Evolutionary conservation across 23 red algal genomes (phyloP).

Genomic region (Gracilaria gracilis): DNA sequence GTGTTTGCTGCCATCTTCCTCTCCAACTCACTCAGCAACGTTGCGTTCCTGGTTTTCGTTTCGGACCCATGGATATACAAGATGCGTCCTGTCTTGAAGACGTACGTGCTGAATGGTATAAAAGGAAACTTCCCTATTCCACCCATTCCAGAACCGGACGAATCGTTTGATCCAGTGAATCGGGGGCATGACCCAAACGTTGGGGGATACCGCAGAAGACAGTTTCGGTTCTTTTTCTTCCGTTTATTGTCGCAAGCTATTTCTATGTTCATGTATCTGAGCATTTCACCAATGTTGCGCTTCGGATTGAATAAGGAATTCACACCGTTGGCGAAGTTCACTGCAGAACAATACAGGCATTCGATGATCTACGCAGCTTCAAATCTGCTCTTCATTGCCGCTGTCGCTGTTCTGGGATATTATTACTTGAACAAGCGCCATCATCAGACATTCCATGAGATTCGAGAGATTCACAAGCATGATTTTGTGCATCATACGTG

Average conservation of each 20-base stretch:
- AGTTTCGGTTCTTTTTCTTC: constrained; percentile 85
- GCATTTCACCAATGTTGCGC: constrained; percentile 76
- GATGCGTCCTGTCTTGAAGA: constrained; percentile 72
- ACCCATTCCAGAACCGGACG: constrained; percentile 70
- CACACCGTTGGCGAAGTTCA: constrained; percentile 44
- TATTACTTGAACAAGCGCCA: constrained; percentile 63
- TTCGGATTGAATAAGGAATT: constrained; percentile 75
- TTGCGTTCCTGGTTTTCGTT: constrained; percentile 76
- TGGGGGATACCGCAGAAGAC: constrained; percentile 71
- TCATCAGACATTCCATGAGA: constrained; percentile 79
- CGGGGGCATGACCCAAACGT: constrained; percentile 76
- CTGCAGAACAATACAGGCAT: constrained; percentile 43
- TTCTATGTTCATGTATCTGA: constrained; percentile 76
- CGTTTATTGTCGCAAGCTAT: constrained; percentile 59
- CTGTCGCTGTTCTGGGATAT: constrained; percentile 59
- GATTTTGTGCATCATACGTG: constrained; percentile 68
- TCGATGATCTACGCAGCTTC: constrained; percentile 72
- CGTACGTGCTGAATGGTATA: constrained; percentile 46
- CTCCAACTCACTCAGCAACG: constrained; percentile 53
- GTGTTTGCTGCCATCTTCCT: constrained; percentile 65
- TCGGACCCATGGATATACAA: constrained; percentile 83
- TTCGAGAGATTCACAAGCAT: constrained; percentile 75
- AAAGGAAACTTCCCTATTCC: constrained; percentile 75
- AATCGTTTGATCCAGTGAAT: constrained; percentile 65
- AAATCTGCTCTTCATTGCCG: constrained; percentile 68